Evolutionary conservation across 2,329 filamentous ascomycete genomes (phyloP).

Genomic region (Aspergillus sp.): DNA sequence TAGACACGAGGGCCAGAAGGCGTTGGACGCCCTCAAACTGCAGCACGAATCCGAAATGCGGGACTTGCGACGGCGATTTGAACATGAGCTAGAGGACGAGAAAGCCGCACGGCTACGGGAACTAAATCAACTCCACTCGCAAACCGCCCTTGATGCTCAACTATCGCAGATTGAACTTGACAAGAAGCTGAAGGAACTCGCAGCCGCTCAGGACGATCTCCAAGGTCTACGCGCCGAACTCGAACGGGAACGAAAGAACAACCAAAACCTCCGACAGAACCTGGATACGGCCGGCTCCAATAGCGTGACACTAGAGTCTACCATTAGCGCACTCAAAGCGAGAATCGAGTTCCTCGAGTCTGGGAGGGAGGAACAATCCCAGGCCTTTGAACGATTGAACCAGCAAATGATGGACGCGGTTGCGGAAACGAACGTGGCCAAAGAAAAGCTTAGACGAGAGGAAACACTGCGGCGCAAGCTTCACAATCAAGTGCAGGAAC

Average conservation of each 20-base stretch:
- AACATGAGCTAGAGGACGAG: slow-evolving; percentile 71
- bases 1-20: slow-evolving; percentile 51
- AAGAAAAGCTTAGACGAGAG: slow-evolving; percentile 84
- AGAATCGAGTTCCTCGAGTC: slow-evolving; percentile 90
- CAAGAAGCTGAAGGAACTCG: slow-evolving; percentile 59
- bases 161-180: slow-evolving; percentile 51
- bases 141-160: slow-evolving; percentile 44
- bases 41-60: slow-evolving; percentile 71
- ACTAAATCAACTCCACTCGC: slow-evolving; percentile 41
- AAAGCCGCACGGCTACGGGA: slow-evolving; percentile 43
- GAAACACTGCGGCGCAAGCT: slow-evolving; percentile 88
- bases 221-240: slow-evolving; percentile 53
- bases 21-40: slow-evolving; percentile 62
- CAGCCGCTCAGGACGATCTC: slow-evolving; percentile 47
- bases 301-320: slow-evolving; percentile 71
- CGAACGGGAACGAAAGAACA: slow-evolving; percentile 67
- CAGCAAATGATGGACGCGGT: slow-evolving; percentile 78
- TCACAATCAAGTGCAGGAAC: slow-evolving; percentile 96
- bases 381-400: slow-evolving; percentile 82
- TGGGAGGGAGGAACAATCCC: slow-evolving; percentile 84
- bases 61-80: slow-evolving; percentile 65
- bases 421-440: slow-evolving; percentile 68
- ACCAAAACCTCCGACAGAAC: slow-evolving; percentile 61
- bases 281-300: slow-evolving; percentile 64
- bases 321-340: slow-evolving; percentile 74